These are phyloP conservation scores for Willaertia magna DNA, from an alignment of 208 protist genomes.

Conservation along the genomic window DNA sequence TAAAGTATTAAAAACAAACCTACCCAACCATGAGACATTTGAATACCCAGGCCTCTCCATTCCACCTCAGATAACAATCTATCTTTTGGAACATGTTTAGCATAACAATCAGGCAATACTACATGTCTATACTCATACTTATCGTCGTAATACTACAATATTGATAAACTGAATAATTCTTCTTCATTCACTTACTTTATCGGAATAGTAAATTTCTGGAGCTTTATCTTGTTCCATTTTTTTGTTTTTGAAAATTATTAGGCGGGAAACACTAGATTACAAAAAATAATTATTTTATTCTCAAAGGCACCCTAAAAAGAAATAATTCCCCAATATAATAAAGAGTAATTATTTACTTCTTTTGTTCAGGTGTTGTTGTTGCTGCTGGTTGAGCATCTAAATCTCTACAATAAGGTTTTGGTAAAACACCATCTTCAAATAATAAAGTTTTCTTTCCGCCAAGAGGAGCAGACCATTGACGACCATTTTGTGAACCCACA, in stretches of 20 bases:
- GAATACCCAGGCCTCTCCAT: background rate
- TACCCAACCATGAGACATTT: constrained; percentile 1
- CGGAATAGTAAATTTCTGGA: background rate
- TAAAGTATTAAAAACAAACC: no score
- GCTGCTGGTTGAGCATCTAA: background rate
- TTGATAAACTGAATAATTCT: background rate
- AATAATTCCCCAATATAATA: background rate
- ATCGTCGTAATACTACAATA: background rate
- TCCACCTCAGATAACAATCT: background rate
- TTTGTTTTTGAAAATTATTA: background rate
- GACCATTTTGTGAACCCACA: constrained; percentile 11
- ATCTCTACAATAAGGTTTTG: constrained; percentile 14
- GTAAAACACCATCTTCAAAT: background rate
- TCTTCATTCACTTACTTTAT: background rate
- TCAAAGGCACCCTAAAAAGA: background rate
- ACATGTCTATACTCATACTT: constrained; percentile 8
- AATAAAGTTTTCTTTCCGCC: background rate
- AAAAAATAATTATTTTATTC: background rate
- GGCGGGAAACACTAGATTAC: no score
- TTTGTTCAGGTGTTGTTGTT: background rate
- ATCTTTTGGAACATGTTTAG: background rate
- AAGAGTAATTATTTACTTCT: background rate
- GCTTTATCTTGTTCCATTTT: background rate
- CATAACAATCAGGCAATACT: background rate
- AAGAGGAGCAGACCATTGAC: background rate